Conservation (phyloP, 73 alveolate species). For the Paramecium caudatum region DNA sequence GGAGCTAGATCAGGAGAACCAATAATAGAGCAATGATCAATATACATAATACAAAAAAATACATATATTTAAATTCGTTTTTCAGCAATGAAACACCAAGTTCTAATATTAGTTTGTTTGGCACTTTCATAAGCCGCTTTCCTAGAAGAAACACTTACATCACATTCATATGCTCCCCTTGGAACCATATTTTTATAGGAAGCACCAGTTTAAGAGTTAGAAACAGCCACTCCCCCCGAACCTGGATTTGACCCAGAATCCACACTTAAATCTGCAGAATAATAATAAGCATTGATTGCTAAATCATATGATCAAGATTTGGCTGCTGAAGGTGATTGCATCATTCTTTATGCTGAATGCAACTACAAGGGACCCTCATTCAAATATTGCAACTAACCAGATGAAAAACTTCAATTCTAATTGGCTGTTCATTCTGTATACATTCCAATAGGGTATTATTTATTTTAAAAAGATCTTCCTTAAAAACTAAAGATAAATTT, state of each 20-base stretch:
- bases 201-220: slow-evolving; percentile 5
- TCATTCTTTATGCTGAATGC: slow-evolving; percentile 53
- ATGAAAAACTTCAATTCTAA: not conserved
- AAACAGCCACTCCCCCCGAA: slow-evolving; percentile 27
- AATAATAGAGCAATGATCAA: too few relatives aligned
- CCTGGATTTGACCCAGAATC: not conserved
- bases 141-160: not conserved
- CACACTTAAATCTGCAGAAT: not conserved
- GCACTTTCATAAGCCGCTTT: not conserved
- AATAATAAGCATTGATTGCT: slow-evolving; percentile 25
- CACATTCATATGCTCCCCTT: not conserved
- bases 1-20: slow-evolving; percentile 54
- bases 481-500: not conserved
- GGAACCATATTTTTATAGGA: not conserved
- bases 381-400: slow-evolving; percentile 45
- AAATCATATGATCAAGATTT: not conserved
- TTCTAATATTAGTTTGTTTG: too few relatives aligned
- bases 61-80: too few relatives aligned
- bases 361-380: slow-evolving; percentile 21
- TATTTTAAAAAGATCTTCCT: slow-evolving; percentile 1
- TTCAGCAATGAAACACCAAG: too few relatives aligned
- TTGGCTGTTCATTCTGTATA: slow-evolving; percentile 35
- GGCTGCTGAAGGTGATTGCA: slow-evolving; percentile 39
- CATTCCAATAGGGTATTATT: not conserved
- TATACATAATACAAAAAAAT: too few relatives aligned